phyloP scores from a whole-genome alignment of 441 rosid species.

The Euphorbia corollata region DNA sequence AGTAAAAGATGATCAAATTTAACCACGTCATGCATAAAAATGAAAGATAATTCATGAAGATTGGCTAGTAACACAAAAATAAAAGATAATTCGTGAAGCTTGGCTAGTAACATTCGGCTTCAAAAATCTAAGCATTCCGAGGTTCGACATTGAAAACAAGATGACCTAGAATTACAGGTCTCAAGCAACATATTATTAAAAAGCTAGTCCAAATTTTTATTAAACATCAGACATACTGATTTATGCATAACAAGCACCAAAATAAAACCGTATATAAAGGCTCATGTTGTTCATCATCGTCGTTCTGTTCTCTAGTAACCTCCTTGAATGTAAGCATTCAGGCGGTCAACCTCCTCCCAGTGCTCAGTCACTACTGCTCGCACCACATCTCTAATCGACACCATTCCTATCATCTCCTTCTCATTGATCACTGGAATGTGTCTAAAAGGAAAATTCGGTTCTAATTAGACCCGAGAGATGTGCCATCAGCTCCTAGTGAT shows the following conservation, averaged over 20 bases:
- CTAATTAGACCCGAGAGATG: too few relatives aligned
- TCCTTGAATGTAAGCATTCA: conserved; percentile 85
- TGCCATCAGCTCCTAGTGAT: too few relatives aligned
- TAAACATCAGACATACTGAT: conserved; percentile 17
- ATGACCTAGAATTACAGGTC: background rate
- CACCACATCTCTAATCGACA: conserved; percentile 93
- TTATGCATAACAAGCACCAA: background rate
- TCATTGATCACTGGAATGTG: conserved; percentile 80
- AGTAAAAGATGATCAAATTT: too few relatives aligned
- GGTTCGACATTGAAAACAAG: too few relatives aligned
- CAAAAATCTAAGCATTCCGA: too few relatives aligned
- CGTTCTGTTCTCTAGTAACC: conserved; percentile 52
- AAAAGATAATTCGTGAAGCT: too few relatives aligned
- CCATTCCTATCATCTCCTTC: conserved; percentile 82
- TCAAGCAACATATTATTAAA: conserved; percentile 13
- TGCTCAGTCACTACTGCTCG: conserved; percentile 93
- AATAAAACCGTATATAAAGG: conserved; percentile 20
- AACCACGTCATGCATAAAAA: too few relatives aligned
- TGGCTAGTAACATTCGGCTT: too few relatives aligned
- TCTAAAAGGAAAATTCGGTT: too few relatives aligned
- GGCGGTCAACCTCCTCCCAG: conserved; percentile 75
- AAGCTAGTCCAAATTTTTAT: conserved; percentile 13
- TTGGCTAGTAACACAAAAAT: too few relatives aligned
- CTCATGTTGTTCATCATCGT: conserved; percentile 21
- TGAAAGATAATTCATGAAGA: too few relatives aligned